A percentile compares a stretch with the other conserved stretches of the same genome.
Evolutionary conservation across 176 grass and related monocot genomes (phyloP).

Genomic region (Eleusine coracana): DNA sequence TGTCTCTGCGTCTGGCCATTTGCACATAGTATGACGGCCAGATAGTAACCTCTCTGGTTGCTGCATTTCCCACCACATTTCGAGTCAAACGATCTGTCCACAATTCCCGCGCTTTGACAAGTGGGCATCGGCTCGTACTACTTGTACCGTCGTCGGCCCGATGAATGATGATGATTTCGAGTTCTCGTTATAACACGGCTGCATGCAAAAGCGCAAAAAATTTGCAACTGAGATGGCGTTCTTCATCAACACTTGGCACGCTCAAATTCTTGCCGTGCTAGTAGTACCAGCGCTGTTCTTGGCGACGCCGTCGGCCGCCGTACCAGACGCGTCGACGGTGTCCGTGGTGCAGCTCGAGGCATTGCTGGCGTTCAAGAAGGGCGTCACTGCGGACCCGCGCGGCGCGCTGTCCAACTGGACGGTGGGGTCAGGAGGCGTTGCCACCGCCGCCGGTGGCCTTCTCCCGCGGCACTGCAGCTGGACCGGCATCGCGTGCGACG

Average conservation of each 20-base stretch:
- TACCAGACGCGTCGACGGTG: neutral
- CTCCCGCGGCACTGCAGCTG: conserved; percentile 64
- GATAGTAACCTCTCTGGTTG: too few relatives aligned
- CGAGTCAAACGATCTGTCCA: conserved; percentile 10
- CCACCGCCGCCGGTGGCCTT: neutral
- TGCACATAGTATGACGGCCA: too few relatives aligned
- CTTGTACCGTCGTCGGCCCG: neutral
- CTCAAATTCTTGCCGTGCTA: too few relatives aligned
- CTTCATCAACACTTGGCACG: too few relatives aligned
- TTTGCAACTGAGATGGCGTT: too few relatives aligned
- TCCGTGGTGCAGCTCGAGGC: conserved; percentile 59
- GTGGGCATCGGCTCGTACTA: neutral
- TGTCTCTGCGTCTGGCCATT: too few relatives aligned
- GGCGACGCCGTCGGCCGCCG: neutral
- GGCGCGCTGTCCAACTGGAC: conserved; percentile 61
- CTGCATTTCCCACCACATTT: conserved; percentile 32
- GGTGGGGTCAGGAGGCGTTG: neutral
- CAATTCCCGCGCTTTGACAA: conserved; percentile 16
- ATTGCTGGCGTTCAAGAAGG: conserved; percentile 75
- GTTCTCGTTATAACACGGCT: neutral
- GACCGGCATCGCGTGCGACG: conserved; percentile 69
- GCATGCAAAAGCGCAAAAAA: too few relatives aligned
- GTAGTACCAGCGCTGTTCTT: neutral
- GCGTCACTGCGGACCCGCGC: conserved; percentile 57
- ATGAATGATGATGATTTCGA: neutral